Evolutionary conservation across 345 rosid species (phyloP).

Genomic region (Toxicodendron radicans): DNA sequence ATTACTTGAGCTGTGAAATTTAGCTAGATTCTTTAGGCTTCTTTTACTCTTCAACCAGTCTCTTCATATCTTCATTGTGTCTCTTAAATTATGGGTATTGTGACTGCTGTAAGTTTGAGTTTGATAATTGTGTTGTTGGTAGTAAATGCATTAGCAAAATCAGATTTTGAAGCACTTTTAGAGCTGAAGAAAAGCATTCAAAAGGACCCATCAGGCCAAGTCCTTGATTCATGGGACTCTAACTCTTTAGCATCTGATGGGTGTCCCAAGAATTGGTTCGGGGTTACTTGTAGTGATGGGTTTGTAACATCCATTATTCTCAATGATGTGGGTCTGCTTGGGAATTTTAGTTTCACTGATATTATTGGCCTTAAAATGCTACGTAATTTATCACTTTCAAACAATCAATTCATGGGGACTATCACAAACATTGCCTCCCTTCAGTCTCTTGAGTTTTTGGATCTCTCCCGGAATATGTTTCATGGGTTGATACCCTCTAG

Average conservation of each 20-base stretch:
- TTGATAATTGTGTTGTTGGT: constrained; percentile 44
- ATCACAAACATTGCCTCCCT: constrained; percentile 60
- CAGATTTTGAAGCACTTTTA: constrained; percentile 76
- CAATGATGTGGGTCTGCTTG: constrained; percentile 59
- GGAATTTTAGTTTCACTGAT: constrained; percentile 65
- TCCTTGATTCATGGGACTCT: constrained; percentile 68
- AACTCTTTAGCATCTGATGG: constrained; percentile 59
- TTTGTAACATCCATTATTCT: constrained; percentile 59
- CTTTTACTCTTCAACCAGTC: neutral
- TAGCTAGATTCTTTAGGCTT: neutral
- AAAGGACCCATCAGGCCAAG: constrained; percentile 56
- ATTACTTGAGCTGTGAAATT: neutral
- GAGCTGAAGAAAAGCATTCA: constrained; percentile 69
- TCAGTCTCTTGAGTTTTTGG: constrained; percentile 53
- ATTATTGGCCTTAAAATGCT: constrained; percentile 56
- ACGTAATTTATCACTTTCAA: constrained; percentile 59
- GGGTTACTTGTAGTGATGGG: constrained; percentile 63
- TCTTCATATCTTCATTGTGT: neutral
- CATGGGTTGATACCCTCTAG: constrained; percentile 53
- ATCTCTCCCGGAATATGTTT: constrained; percentile 57
- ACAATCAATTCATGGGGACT: constrained; percentile 65
- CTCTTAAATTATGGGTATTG: constrained; percentile 4
- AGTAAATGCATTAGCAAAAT: constrained; percentile 42
- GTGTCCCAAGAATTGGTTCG: constrained; percentile 78
- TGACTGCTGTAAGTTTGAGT: constrained; percentile 43